Base-by-base conservation (phyloP, 345 rosid genomes). In the Moricandia arvensis region DNA sequence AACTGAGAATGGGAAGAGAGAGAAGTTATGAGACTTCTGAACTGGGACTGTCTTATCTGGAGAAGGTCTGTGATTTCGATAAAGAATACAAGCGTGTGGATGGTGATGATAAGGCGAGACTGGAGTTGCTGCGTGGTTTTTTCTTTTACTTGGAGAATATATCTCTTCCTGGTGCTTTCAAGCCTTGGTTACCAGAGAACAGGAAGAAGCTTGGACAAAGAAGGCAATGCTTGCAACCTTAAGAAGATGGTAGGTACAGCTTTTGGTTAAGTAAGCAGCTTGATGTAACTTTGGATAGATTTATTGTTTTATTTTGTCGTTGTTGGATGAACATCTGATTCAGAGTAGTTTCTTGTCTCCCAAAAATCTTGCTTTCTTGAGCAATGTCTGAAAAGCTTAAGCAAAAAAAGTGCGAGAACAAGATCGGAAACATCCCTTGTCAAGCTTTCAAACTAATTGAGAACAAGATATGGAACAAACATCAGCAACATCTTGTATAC, bases 121-220 rank as follows among this genome's bases (percentile, higher is more conserved):
- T 77, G 47, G 34, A 45, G 72, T 59, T 77, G 76, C 68, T 77
- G 8, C 72, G 76, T 55, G 80, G 80, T 12, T 77, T 77, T 18
- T 77, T 77, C 80, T 72, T 77, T 35, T 77, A 71, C 76, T 65
- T 77, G 37, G 26, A 71, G 26, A 47, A 77, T 59, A 34, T 77
- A 33, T 41, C 68, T 66, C 72, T 47, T 18, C 63, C 59, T 26
- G 80, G 76, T 71, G 62, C 63, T 71, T 77, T 71, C 66, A 58
- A 59, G 72, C 80, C 76, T 71, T 77, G 76, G 63, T 11, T 15
- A 30, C 57, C 69, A 26, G 58, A 27, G 29, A 65, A 64, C 54
- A 24, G 2, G n/a, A 35, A 35, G 4, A 62, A 62, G 47, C 53
- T 63, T 0, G 61, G 66, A 10, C 8, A 8, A 30, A 59, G 17